Conservation (phyloP, 2,329 filamentous ascomycete genomes). For the Fusarium sp. region DNA sequence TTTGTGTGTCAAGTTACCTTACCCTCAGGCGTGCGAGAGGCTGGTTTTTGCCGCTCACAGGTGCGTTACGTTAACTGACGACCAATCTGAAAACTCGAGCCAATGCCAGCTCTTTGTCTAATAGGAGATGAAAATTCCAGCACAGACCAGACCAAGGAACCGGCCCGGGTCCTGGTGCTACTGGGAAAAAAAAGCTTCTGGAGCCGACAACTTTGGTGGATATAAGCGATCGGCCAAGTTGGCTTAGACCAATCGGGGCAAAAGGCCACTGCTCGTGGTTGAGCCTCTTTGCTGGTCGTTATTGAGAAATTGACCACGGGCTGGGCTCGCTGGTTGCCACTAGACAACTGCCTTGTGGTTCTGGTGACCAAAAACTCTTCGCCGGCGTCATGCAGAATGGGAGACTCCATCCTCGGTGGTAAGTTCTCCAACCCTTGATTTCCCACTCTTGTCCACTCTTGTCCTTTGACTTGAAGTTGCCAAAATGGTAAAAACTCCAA, state of each 20-base stretch:
- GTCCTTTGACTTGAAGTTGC: slow-evolving; percentile 9
- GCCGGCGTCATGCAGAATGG: not conserved
- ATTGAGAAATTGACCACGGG: slow-evolving; percentile 10
- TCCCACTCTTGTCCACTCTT: slow-evolving; percentile 1
- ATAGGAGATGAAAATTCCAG: slow-evolving; percentile 4
- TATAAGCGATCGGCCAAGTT: slow-evolving; percentile 25
- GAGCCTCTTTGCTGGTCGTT: slow-evolving; percentile 24
- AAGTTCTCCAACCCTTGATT: not conserved
- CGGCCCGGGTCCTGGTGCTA: not conserved
- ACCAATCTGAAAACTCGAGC: slow-evolving; percentile 28
- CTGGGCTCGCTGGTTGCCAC: slow-evolving; percentile 16
- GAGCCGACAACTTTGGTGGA: slow-evolving; percentile 29
- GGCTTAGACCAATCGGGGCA: slow-evolving; percentile 41
- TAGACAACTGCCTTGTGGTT: slow-evolving; percentile 3
- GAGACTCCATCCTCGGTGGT: not conserved
- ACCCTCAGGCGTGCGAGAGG: slow-evolving; percentile 26
- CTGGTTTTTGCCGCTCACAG: slow-evolving; percentile 11
- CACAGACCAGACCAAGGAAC: slow-evolving; percentile 17
- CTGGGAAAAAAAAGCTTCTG: slow-evolving; percentile 21
- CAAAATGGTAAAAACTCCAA: slow-evolving; percentile 20
- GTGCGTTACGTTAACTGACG: slow-evolving; percentile 36
- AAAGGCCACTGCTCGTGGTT: slow-evolving; percentile 38
- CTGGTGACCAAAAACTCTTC: not conserved
- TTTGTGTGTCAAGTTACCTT: slow-evolving; percentile 34
- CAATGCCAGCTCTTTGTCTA: slow-evolving; percentile 20